These are phyloP conservation scores for Hypoxylon rickii DNA, from an alignment of 495 filamentous ascomycete genomes.

Conservation along the genomic window DNA sequence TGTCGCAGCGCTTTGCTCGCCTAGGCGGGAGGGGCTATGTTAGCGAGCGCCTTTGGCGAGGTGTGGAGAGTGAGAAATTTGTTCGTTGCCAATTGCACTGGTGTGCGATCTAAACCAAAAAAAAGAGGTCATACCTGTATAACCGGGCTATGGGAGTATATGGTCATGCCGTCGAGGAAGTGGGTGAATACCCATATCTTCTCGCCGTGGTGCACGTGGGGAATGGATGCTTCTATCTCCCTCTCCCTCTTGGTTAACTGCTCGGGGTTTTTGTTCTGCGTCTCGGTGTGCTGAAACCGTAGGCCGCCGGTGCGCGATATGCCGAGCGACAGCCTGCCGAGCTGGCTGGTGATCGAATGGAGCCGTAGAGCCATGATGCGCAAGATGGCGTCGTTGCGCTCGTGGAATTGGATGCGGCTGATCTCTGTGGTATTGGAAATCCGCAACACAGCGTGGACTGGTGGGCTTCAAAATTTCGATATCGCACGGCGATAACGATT, in stretches of 20 bases:
- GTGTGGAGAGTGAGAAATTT: too few species aligned
- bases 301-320: slow-evolving; percentile 28
- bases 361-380: slow-evolving; percentile 33
- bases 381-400: slow-evolving; percentile 4
- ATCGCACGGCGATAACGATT: too few species aligned
- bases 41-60: not conserved
- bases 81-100: too few species aligned
- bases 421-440: too few species aligned
- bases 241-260: slow-evolving; percentile 1
- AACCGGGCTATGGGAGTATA: slow-evolving; percentile 72
- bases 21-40: not conserved
- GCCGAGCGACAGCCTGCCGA: slow-evolving; percentile 32
- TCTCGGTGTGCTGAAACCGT: slow-evolving; percentile 15
- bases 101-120: too few species aligned
- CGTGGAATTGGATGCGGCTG: slow-evolving; percentile 12
- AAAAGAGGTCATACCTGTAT: not conserved
- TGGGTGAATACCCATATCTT: slow-evolving; percentile 86
- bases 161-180: slow-evolving; percentile 75
- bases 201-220: slow-evolving; percentile 58
- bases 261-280: not conserved
- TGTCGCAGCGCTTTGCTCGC: slow-evolving; percentile 62
- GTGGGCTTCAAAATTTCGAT: too few species aligned
- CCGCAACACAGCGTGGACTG: too few species aligned
- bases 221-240: not conserved
- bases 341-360: slow-evolving; percentile 29